These are phyloP conservation scores for Arabis hirsuta DNA, from an alignment of 345 rosid species.

Conservation along the genomic window DNA sequence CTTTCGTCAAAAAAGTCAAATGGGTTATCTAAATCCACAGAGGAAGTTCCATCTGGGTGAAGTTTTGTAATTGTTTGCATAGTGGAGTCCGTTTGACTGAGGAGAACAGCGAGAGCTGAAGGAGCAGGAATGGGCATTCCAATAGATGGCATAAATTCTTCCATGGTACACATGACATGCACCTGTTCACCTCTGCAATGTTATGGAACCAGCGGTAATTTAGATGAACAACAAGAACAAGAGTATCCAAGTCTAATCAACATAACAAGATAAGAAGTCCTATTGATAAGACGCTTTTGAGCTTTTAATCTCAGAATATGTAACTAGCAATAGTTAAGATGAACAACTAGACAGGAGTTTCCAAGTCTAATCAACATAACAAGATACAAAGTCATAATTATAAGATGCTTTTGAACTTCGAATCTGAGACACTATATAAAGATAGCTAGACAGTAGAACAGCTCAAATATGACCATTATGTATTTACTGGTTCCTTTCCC, in stretches of 20 bases:
- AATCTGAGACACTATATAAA: constrained; percentile 8
- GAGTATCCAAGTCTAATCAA: constrained; percentile 33
- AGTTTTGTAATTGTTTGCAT: constrained; percentile 76
- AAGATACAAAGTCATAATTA: constrained; percentile 23
- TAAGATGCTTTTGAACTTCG: constrained; percentile 21
- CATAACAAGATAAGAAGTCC: constrained; percentile 28
- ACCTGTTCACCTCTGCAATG: constrained; percentile 84
- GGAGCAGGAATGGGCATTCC: constrained; percentile 84
- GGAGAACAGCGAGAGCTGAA: constrained; percentile 63
- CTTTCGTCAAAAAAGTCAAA: constrained; percentile 84
- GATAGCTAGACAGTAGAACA: constrained; percentile 8
- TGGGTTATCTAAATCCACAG: constrained; percentile 77
- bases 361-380: constrained; percentile 36
- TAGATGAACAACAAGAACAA: constrained; percentile 27
- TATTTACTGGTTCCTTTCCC: constrained; percentile 18
- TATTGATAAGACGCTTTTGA: constrained; percentile 21
- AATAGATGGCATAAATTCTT: constrained; percentile 89
- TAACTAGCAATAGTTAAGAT: constrained; percentile 28
- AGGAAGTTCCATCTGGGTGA: constrained; percentile 56
- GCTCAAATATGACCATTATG: constrained; percentile 18
- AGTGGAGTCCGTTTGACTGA: constrained; percentile 76
- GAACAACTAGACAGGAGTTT: constrained; percentile 19
- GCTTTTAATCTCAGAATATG: not conserved
- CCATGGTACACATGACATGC: constrained; percentile 77
- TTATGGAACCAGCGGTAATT: constrained; percentile 42